phyloP scores from a whole-genome alignment of 208 protist species.

The Wallacemonas collosoma region DNA sequence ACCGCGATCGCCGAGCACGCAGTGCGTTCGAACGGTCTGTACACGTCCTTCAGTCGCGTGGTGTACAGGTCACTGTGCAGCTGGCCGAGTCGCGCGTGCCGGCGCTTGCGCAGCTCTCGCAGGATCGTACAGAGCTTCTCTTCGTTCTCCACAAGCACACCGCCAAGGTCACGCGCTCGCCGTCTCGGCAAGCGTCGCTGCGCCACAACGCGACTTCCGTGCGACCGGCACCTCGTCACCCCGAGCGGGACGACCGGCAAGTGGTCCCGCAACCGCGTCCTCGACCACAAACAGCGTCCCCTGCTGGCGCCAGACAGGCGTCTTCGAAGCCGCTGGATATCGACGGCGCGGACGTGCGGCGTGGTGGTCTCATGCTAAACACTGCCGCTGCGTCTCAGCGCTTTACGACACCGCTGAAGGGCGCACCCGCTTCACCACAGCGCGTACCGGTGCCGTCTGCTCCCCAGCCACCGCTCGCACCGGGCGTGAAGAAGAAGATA shows the following conservation, averaged over 20 bases:
- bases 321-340: too few species aligned
- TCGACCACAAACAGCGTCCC: too few species aligned
- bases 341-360: background rate
- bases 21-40: constrained; percentile 15
- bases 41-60: constrained; percentile 24
- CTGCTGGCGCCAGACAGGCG: too few species aligned
- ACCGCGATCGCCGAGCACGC: background rate
- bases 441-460: too few species aligned
- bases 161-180: background rate
- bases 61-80: constrained; percentile 32
- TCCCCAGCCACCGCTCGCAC: too few species aligned
- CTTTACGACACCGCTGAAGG: constrained; percentile 3
- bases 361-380: constrained; percentile 10
- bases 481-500: background rate
- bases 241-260: too few species aligned
- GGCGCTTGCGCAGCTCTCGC: constrained; percentile 35
- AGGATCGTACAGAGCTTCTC: constrained; percentile 43
- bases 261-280: too few species aligned
- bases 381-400: background rate
- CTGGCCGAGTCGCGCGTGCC: constrained; percentile 29
- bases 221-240: too few species aligned
- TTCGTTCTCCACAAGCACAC: constrained; percentile 34
- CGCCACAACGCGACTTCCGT: too few species aligned
- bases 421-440: background rate
- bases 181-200: too few species aligned